Evolutionary conservation across 768 basidiomycete species (phyloP).

Genomic region (Sarcodon sp.): DNA sequence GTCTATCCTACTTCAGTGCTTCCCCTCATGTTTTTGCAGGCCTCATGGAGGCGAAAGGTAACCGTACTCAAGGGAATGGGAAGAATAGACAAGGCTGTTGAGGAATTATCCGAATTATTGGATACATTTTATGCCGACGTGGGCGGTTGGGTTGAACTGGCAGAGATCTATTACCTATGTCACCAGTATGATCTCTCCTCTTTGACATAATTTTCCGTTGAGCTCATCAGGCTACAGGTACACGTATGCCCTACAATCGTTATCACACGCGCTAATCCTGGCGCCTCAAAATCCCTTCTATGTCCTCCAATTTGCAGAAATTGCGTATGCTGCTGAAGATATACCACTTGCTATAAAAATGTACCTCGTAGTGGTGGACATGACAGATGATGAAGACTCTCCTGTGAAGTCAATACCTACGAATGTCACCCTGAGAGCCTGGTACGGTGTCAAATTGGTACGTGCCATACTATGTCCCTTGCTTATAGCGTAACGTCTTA

Average conservation of each 20-base stretch:
- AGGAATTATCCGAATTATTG: slow-evolving; percentile 58
- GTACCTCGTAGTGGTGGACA: slow-evolving; percentile 70
- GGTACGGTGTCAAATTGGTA: slow-evolving; percentile 79
- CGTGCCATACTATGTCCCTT: slow-evolving; percentile 8
- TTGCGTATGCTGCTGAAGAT: slow-evolving; percentile 71
- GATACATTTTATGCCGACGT: slow-evolving; percentile 85
- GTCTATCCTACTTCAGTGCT: background rate
- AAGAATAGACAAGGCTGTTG: slow-evolving; percentile 50
- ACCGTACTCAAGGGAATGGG: slow-evolving; percentile 55
- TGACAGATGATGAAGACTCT: slow-evolving; percentile 53
- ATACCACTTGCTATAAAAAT: slow-evolving; percentile 65
- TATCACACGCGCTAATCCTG: slow-evolving; percentile 73
- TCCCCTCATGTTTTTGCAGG: slow-evolving; percentile 22
- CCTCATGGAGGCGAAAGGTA: slow-evolving; percentile 72
- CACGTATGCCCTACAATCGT: slow-evolving; percentile 52
- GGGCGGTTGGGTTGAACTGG: slow-evolving; percentile 82
- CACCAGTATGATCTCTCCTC: slow-evolving; percentile 43
- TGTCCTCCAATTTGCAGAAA: slow-evolving; percentile 77
- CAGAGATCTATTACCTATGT: slow-evolving; percentile 64
- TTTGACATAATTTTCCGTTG: background rate
- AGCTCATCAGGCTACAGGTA: slow-evolving; percentile 36
- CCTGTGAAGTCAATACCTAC: slow-evolving; percentile 34
- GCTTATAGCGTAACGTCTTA: background rate
- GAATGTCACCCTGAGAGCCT: slow-evolving; percentile 54
- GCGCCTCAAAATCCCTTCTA: slow-evolving; percentile 82